Percentiles rank a stretch among this genome's conserved stretches.
These are phyloP conservation scores for Boletus chippewaensis DNA, from an alignment of 1,284 basidiomycete genomes.

Conservation along the genomic window DNA sequence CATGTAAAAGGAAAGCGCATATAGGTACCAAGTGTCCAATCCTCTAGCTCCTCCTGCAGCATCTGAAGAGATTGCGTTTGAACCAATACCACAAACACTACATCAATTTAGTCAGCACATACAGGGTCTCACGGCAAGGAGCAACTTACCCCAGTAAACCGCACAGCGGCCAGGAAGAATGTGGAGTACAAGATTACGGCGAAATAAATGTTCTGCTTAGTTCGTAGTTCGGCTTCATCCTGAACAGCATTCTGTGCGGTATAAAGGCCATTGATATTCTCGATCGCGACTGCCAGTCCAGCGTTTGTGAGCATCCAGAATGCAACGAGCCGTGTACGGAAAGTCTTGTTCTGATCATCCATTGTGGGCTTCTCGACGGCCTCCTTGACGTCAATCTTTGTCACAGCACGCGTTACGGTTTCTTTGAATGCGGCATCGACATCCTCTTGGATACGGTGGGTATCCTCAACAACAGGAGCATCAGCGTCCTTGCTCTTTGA, in stretches of 20 bases:
- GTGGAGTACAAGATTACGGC: slow-evolving; percentile 85
- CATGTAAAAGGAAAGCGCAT: slow-evolving; percentile 21
- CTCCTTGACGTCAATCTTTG: slow-evolving; percentile 70
- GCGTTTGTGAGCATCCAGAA: slow-evolving; percentile 86
- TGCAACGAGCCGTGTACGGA: slow-evolving; percentile 84
- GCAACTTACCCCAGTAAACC: slow-evolving; percentile 74
- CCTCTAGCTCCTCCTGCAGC: slow-evolving; percentile 63
- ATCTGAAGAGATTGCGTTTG: slow-evolving; percentile 76
- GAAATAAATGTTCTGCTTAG: slow-evolving; percentile 77
- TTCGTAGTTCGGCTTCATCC: slow-evolving; percentile 44
- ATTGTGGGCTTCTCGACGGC: slow-evolving; percentile 75
- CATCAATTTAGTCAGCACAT: slow-evolving; percentile 14
- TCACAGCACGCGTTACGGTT: slow-evolving; percentile 88
- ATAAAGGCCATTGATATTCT: slow-evolving; percentile 75
- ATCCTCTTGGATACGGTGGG: slow-evolving; percentile 75
- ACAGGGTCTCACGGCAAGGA: not conserved
- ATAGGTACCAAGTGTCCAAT: slow-evolving; percentile 4
- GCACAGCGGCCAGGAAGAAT: slow-evolving; percentile 73
- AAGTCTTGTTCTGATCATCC: slow-evolving; percentile 91
- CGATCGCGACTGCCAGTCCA: slow-evolving; percentile 72
- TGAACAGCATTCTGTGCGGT: slow-evolving; percentile 36
- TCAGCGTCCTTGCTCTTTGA: slow-evolving; percentile 75
- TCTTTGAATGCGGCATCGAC: slow-evolving; percentile 92
- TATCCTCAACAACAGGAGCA: slow-evolving; percentile 77
- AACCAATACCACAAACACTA: slow-evolving; percentile 81